Evolutionary conservation across 208 protist species (phyloP), one percentile per base, ranked within the genome.

Genomic region (Vickermania ingenoplastis): DNA sequence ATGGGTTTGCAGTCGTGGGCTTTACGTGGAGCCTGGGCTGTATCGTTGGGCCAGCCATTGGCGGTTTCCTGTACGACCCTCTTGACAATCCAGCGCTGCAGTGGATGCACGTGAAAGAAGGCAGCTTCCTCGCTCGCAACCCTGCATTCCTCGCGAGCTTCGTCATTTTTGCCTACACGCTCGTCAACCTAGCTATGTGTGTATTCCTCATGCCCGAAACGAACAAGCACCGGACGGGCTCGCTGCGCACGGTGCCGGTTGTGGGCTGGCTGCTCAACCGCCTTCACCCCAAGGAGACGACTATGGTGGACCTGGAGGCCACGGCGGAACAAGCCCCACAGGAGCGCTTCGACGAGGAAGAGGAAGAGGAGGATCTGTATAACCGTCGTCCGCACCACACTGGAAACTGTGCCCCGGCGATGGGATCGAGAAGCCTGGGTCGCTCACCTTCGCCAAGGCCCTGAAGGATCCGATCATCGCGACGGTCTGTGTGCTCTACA

Each of bases 1-100:
- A 77, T 57, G 96, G 96, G 49, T 99, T 99, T 71, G 90, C 95
- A 14, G 90, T 98, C 49, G 89, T 99, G 22, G 97, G 89, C 61
- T 92, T 98, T 68, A 80, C 77, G 21, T 86, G 69, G 69, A 75
- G 65, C 1, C 57, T 81, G 2, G 83, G 83, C 41, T 69, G 64
- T 17, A 69, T 91, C 29, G 59, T 91, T 51, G 83, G 83, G 1
- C 79, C 79, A 7, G 67, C 76, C 23, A 59, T 84, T 30, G 83
- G 79, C 27, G 83, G 79, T 31, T 71, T 91, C n/a, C 65, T 91
- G 30, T 91, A 91, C 68, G 76, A 84, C 62, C 78, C 79, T n/a
- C 55, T 67, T 23, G 56, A 63, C 25, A 77, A 69, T 53, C 3
- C 25, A 1, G 41, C 53, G 1, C 54, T 76, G 59, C 59, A 23